phyloP scores from a whole-genome alignment of 768 basidiomycete species.

The Xerocomus brunneocitrinus region DNA sequence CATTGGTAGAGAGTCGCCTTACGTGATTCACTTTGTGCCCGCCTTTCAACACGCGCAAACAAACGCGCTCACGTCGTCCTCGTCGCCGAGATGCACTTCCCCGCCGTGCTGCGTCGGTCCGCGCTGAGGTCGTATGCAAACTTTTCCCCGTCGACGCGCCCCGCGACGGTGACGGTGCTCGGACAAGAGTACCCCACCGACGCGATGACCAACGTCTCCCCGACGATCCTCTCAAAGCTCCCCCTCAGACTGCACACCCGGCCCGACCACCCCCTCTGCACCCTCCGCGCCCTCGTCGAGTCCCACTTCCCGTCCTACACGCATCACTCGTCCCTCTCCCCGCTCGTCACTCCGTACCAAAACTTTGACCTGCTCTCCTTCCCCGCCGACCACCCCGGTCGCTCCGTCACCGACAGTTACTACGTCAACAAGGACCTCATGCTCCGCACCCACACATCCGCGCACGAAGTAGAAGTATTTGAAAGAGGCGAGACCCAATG shows the following conservation, averaged over 20 bases:
- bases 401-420: constrained; percentile 88
- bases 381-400: constrained; percentile 88
- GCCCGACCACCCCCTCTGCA: constrained; percentile 80
- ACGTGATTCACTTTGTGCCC: background rate
- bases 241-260: constrained; percentile 69
- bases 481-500: constrained; percentile 69
- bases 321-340: constrained; percentile 73
- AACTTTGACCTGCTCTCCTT: constrained; percentile 99
- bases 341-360: constrained; percentile 83
- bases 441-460: constrained; percentile 97
- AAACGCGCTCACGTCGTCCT: constrained; percentile 14
- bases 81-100: constrained; percentile 16
- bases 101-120: constrained; percentile 3
- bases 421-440: constrained; percentile 88
- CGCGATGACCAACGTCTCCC: constrained; percentile 76
- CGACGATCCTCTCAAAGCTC: constrained; percentile 80
- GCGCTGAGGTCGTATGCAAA: constrained; percentile 13
- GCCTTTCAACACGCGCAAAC: constrained; percentile 3
- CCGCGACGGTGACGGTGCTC: constrained; percentile 44
- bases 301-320: constrained; percentile 73
- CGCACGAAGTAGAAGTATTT: constrained; percentile 95
- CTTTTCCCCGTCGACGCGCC: constrained; percentile 4
- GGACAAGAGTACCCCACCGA: constrained; percentile 74
- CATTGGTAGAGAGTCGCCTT: background rate
- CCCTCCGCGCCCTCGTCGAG: constrained; percentile 80